Base-by-base conservation (phyloP, 768 basidiomycete species). In the Suillus weaverae region DNA sequence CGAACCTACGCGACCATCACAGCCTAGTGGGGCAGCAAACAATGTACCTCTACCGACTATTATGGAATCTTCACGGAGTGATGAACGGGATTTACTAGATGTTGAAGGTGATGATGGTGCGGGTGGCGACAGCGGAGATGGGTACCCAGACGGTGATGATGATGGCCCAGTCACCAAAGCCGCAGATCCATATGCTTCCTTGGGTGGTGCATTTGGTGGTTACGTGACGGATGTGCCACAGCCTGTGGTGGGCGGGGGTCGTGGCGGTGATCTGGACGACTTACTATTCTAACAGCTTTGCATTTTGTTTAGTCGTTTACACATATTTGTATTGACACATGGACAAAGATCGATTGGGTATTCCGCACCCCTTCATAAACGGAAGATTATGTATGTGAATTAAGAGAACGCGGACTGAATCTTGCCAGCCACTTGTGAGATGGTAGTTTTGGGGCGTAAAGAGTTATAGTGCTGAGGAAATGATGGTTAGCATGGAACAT, bases 401-500 rank as follows among this genome's bases (percentile, higher is more conserved):
- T 65, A 78, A 53, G 70, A 67, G 57, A 77, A 72, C 20, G 78
- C 71, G 1, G 66, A 54, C 20, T 77, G 74, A 18, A 77, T 72
- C 64, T 67, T 77, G 46, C 72, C 77, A 50, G 76, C 70, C 22
- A 78, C 70, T 53, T 71, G 66, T 20, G 57, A 62, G 20, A 77
- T 43, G 41, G 72, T 35, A 35, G 66, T 75, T 67, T 81, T 86
- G 5, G 90, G 91, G 36, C 90, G 82, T 61, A 95, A 74, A 6
- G 94, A 95, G 74, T 95, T 95, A 73, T 95, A 95, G 74, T 95
- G 94, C 94, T 95, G 73, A 14, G 55, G 54, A 39, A 39, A 39
- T 32, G 26, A 36, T 60, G 64, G 68, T 63, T 55, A 68, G 69
- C n/a, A 16, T 33, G 44, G 18, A 22, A 50, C 32, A 22, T n/a